Percentiles rank a stretch among this genome's conserved stretches.
phyloP scores from a whole-genome alignment of 106 monocot genomes.

The Dioscorea dumetorum region DNA sequence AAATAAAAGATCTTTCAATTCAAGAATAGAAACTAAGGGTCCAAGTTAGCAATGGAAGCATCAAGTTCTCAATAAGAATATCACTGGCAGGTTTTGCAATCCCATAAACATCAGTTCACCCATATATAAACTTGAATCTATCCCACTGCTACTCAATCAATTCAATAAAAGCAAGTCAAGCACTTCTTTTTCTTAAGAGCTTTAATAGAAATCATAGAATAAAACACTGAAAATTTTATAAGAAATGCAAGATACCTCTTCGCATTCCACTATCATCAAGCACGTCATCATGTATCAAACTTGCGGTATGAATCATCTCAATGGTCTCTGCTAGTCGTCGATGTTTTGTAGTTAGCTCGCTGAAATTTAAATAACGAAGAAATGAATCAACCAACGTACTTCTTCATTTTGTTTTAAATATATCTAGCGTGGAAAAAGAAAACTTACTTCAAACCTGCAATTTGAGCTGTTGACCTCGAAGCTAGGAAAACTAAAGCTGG shows the following conservation, averaged over 20 bases:
- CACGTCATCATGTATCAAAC: conserved; percentile 99
- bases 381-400: conserved; percentile 4
- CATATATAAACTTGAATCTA: no score
- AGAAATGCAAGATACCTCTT: conserved; percentile 54
- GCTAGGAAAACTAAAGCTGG: conserved; percentile 92
- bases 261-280: conserved; percentile 86
- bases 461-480: conserved; percentile 79
- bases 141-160: no score
- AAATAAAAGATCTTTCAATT: no score
- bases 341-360: conserved; percentile 75
- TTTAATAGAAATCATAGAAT: background rate
- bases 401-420: no score
- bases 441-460: conserved; percentile 71
- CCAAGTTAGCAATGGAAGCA: no score
- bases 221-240: background rate
- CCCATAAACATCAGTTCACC: no score
- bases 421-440: background rate
- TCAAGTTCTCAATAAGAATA: no score
- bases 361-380: conserved; percentile 21
- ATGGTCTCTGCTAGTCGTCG: conserved; percentile 93
- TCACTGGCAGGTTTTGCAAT: no score
- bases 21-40: no score
- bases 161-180: no score
- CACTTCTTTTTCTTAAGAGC: no score
- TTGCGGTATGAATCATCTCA: conserved; percentile 99